Conservation (phyloP, 176 grass and related monocot species). For the Ampelocalamus luodianensis region DNA sequence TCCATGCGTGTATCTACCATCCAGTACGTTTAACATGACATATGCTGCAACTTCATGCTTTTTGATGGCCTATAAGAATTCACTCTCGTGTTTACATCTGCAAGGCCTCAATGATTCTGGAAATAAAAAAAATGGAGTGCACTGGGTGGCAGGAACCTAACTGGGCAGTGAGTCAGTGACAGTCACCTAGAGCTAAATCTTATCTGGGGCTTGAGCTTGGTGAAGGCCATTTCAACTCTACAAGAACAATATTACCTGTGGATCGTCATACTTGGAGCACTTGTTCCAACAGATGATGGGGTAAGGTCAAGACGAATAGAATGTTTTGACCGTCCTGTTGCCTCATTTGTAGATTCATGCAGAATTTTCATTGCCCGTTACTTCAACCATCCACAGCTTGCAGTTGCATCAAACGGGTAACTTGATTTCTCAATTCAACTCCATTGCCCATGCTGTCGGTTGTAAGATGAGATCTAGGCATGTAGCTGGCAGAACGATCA, state of each 20-base stretch:
- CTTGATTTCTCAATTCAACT: too few relatives aligned
- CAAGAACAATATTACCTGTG: neutral
- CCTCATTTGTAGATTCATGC: too few relatives aligned
- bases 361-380: too few relatives aligned
- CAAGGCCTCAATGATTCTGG: neutral
- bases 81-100: neutral
- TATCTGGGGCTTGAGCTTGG: neutral
- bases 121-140: neutral
- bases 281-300: neutral
- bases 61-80: neutral
- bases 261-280: too few relatives aligned
- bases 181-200: neutral
- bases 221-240: neutral
- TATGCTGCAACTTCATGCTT: slow-evolving; percentile 23
- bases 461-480: too few relatives aligned
- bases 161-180: neutral
- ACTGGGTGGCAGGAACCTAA: neutral
- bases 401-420: too few relatives aligned
- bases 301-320: too few relatives aligned
- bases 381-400: too few relatives aligned
- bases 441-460: too few relatives aligned
- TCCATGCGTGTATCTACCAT: neutral
- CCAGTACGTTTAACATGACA: slow-evolving; percentile 5
- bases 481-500: too few relatives aligned
- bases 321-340: too few relatives aligned